Evolutionary conservation across 805 yeast species (phyloP), one percentile per base, ranked within the genome.

Genomic region (Candida loeiensis): DNA sequence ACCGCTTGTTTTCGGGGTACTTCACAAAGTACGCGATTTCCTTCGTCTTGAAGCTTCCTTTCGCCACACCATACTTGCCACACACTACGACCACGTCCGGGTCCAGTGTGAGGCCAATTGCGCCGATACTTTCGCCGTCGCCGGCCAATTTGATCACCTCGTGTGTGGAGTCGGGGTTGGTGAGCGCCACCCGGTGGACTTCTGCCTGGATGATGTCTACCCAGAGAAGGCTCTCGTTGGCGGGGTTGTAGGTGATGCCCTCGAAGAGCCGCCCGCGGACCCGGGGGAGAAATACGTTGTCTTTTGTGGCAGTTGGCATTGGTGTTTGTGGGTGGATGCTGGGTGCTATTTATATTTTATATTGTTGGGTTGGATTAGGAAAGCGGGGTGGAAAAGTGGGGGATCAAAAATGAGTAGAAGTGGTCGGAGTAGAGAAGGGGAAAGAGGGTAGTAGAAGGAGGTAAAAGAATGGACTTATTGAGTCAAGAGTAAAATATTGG

Each of bases 191-290:
- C 13, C 74, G 53, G 45, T 69, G 72, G 11, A 66, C 61, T 25
- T 64, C 61, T 4, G 72, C 77, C 11, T 53, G 54, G 28, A 61
- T 61, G 44, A 73, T 70, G 45, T 73, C 77, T 8, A 73, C 64
- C 74, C 77, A 73, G 30, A 70, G 66, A 54, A 63, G 69, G 0
- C 82, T 63, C 50, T 77, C 66, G 51, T 78, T 78, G 30, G 73
- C 64, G 3, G 69, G 68, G 45, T 80, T 77, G 55, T 79, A 82
- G 2, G 85, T 74, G 48, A 82, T 64, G 13, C 90, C 90, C 55
- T 84, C 93, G 6, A 79, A 64, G 4, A 84, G 63, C 40, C 83
- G 46, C 38, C 73, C 77, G 49, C 66, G 53, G 59, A 56, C 74
- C 7, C 36, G 33, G 6, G 51, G 47, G 16, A 47, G 36, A 28